Percentiles rank a stretch among this genome's conserved stretches.
These are phyloP conservation scores for Wickerhamomyces tratensis DNA, from an alignment of 805 yeast genomes.

Conservation along the genomic window DNA sequence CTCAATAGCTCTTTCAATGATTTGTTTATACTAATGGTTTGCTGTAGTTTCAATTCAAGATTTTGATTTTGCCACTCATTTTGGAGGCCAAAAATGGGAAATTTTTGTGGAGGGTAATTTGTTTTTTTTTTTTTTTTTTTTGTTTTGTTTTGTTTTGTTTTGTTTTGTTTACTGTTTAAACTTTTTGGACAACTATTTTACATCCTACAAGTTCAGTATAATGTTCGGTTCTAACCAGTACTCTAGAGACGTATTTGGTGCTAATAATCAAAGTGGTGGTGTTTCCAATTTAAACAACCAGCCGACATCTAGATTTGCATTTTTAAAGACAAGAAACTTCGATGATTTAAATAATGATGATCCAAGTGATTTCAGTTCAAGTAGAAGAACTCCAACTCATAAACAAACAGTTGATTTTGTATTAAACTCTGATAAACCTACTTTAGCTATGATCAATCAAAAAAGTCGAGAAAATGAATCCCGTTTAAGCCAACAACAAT, in stretches of 20 bases:
- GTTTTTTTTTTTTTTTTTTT: too few species aligned
- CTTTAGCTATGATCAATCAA: conserved; percentile 15
- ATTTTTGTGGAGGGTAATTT: too few species aligned
- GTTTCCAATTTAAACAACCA: conserved; percentile 11
- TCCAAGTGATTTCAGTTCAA: conserved; percentile 7
- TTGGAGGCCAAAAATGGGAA: too few species aligned
- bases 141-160: too few species aligned
- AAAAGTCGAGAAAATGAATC: conserved; percentile 4
- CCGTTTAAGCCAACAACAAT: not conserved
- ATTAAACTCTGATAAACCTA: conserved; percentile 10
- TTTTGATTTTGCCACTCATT: too few species aligned
- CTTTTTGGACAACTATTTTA: too few species aligned
- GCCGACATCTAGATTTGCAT: conserved; percentile 13
- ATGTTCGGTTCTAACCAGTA: conserved; percentile 4
- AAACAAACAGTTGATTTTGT: conserved; percentile 10
- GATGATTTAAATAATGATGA: conserved; percentile 9
- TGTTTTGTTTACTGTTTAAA: too few species aligned
- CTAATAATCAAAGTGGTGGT: conserved; percentile 11
- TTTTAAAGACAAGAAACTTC: conserved; percentile 8
- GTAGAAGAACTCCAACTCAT: conserved; percentile 18
- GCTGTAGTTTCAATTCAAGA: too few species aligned
- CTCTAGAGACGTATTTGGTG: conserved; percentile 17
- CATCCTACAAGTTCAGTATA: too few species aligned
- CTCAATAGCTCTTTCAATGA: not conserved
- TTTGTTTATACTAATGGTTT: too few species aligned